A percentile compares a stretch with the other conserved stretches of the same genome.
Evolutionary conservation across 345 rosid genomes (phyloP).

Genomic region (Salix arbutifolia): DNA sequence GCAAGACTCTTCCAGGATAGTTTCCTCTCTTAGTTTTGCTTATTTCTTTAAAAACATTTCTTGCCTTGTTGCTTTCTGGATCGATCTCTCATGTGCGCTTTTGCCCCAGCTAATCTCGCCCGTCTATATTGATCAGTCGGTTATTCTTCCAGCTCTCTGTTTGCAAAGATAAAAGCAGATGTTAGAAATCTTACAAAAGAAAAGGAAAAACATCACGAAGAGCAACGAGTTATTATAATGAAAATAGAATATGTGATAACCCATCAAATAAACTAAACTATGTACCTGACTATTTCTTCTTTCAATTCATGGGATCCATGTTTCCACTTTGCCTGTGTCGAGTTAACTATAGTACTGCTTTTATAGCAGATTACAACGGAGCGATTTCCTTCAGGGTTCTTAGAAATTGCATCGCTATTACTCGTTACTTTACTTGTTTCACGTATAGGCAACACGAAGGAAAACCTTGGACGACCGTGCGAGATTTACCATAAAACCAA

Average conservation of each 20-base stretch:
- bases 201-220: background rate
- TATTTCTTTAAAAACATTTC: background rate
- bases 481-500: too few species aligned
- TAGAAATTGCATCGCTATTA: background rate
- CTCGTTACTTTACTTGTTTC: too few species aligned
- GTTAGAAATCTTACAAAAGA: background rate
- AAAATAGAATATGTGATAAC: background rate
- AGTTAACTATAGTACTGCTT: background rate
- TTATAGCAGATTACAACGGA: background rate
- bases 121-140: background rate
- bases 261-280: background rate
- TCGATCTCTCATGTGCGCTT: background rate
- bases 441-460: too few species aligned
- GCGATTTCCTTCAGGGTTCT: background rate
- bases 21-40: background rate
- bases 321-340: background rate
- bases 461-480: too few species aligned
- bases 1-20: background rate
- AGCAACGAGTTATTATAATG: background rate
- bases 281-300: background rate
- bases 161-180: background rate
- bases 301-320: background rate
- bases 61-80: background rate
- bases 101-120: background rate
- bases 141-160: background rate